A percentile compares a stretch with the other conserved stretches of the same genome.
phyloP scores from a whole-genome alignment of 495 filamentous ascomycete species.

The Annulohypoxylon nitens region DNA sequence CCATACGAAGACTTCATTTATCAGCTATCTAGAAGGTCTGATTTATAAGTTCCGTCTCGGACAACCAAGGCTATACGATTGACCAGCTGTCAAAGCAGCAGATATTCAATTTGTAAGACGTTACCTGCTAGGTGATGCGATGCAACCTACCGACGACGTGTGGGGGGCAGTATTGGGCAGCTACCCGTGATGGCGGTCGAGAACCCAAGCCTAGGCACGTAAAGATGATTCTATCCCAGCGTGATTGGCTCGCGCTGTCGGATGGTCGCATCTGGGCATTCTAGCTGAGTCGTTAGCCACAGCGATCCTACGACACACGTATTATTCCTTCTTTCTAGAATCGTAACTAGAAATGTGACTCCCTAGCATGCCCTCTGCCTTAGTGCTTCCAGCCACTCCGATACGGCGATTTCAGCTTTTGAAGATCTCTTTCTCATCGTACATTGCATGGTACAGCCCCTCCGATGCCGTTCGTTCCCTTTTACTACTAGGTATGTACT shows the following conservation, averaged over 20 bases:
- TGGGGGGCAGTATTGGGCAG: constrained; percentile 38
- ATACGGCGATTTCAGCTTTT: constrained; percentile 29
- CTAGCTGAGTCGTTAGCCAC: not conserved
- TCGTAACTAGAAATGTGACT: not conserved
- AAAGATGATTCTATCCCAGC: constrained; percentile 25
- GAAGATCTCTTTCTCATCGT: constrained; percentile 27
- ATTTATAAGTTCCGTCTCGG: constrained; percentile 24
- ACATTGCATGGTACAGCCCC: constrained; percentile 19
- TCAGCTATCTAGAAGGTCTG: constrained; percentile 21
- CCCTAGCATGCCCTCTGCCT: not conserved
- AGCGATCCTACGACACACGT: not conserved
- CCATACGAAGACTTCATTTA: constrained; percentile 12
- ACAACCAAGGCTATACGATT: not conserved
- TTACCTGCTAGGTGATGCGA: constrained; percentile 21
- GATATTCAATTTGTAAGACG: constrained; percentile 23
- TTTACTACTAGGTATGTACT: too few species aligned
- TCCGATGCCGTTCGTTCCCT: constrained; percentile 1
- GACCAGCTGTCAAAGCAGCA: constrained; percentile 6
- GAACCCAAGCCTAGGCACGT: constrained; percentile 25
- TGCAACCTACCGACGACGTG: constrained; percentile 31
- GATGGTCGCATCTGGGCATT: not conserved
- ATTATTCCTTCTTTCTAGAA: constrained; percentile 14
- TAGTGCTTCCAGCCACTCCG: constrained; percentile 25
- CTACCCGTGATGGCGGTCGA: constrained; percentile 23
- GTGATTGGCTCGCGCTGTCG: constrained; percentile 18